Base-by-base conservation (phyloP, 345 rosid genomes). In the Zanthoxylum bungeanum region DNA sequence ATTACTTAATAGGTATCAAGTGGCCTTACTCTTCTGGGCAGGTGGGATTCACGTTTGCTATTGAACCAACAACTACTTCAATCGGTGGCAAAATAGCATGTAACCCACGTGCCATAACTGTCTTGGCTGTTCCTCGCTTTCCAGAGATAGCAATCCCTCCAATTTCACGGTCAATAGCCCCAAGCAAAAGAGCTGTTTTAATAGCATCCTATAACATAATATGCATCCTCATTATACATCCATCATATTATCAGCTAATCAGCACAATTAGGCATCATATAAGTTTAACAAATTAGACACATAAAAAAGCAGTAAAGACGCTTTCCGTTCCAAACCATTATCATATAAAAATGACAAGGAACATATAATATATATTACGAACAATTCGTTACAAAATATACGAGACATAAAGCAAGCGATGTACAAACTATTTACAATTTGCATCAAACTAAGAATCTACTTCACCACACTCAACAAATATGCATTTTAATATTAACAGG, bases 131-230 rank as follows among this genome's bases (percentile, higher is more conserved):
- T 68, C 96, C 99, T 79, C 99, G 85, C 71, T 77, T 90, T 65
- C 97, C 98, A 60, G 90, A 89, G 30, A 94, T 85, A 58, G 96
- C 98, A 77, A 92, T 89, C 73, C 98, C 98, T 72, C 98, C 97
- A 69, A 94, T 85, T 64, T 88, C 97, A 69, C 92, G 92, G 76
- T 94, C 99, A 83, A 81, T 89, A 40, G 98, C 99, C 1, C 99
- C 98, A 75, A 94, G 95, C 76, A 92, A 70, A 77, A 94, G 93
- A 51, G 97, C 95, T 76, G 97, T 94, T 82, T 94, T 94, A 70
- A 90, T 88, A 16, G 97, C 97, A 83, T 94, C 98, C 98, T 92
- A 71, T 50, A 56, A 63, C 53, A 76, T 14, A 61, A 46, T 64
- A 5, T 60, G 4, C 25, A 28, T 37, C 14, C 21, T 14, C 39